A percentile compares a stretch with the other conserved stretches of the same genome.
phyloP scores from a whole-genome alignment of 73 alveolate species.

The Paramecium tetraurelia region DNA sequence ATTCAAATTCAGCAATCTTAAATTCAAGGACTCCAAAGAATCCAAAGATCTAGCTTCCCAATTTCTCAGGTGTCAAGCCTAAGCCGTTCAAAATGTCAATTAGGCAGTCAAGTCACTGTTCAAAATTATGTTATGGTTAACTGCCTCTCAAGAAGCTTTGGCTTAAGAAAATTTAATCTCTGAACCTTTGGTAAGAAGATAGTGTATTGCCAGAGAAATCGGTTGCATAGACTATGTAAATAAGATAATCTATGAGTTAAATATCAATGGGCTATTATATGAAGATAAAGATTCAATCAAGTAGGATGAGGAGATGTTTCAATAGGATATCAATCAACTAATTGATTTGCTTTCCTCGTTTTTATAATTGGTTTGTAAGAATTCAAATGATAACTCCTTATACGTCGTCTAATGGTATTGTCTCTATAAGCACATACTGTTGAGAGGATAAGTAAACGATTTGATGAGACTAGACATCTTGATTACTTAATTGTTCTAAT shows the following conservation, averaged over 20 bases:
- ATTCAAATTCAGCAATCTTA: neutral
- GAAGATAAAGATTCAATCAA: neutral
- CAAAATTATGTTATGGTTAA: conserved; percentile 25
- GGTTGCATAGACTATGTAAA: conserved; percentile 28
- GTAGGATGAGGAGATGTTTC: neutral
- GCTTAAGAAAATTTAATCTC: neutral
- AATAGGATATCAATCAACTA: neutral
- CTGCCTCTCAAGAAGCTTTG: neutral
- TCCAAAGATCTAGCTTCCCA: neutral
- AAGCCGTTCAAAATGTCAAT: neutral
- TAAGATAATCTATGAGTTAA: neutral
- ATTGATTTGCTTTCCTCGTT: conserved; percentile 3
- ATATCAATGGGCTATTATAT: conserved; percentile 6
- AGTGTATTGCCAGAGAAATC: neutral
- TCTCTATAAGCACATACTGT: neutral
- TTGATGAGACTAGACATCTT: conserved; percentile 24
- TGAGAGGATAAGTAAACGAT: conserved; percentile 5
- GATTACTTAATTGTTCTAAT: neutral
- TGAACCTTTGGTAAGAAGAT: neutral
- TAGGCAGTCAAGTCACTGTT: neutral
- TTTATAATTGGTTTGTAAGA: conserved; percentile 16
- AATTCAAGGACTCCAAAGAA: conserved; percentile 16
- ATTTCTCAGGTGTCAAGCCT: neutral
- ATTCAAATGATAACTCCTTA: neutral
- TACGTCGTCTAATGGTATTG: conserved; percentile 35